A percentile compares a stretch with the other conserved stretches of the same genome.
phyloP scores from a whole-genome alignment of 176 grass and related monocot species.

The Leersia perrieri region DNA sequence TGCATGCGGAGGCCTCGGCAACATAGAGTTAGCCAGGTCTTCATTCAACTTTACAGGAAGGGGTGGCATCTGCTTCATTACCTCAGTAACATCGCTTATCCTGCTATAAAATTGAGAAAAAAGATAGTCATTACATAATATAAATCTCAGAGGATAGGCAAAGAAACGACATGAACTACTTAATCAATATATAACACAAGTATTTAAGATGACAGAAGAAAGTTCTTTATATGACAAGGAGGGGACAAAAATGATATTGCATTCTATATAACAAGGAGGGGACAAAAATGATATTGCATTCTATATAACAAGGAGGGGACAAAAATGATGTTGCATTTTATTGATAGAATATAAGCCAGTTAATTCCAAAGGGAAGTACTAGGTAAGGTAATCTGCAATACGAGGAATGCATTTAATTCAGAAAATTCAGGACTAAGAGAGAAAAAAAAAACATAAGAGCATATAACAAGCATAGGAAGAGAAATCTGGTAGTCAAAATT shows the following conservation, averaged over 20 bases:
- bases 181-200: constrained; percentile 1
- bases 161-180: neutral
- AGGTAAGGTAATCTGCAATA: neutral
- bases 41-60: constrained; percentile 83
- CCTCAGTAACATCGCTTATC: constrained; percentile 66
- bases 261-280: neutral
- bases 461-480: neutral
- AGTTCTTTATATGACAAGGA: neutral
- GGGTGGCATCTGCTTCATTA: constrained; percentile 96
- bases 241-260: neutral
- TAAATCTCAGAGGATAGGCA: neutral
- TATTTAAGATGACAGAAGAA: neutral
- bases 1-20: constrained; percentile 41
- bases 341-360: neutral
- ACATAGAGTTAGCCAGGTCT: constrained; percentile 65
- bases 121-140: neutral
- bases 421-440: neutral
- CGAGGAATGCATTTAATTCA: neutral
- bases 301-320: neutral
- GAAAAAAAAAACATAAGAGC: neutral
- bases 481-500: neutral
- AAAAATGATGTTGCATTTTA: neutral
- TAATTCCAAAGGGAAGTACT: neutral
- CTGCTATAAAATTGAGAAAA: constrained; percentile 42
- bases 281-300: neutral